Percentiles rank a stretch among this genome's conserved stretches.
Conservation (phyloP, 176 grass and related monocot species). For the Carex pumila region DNA sequence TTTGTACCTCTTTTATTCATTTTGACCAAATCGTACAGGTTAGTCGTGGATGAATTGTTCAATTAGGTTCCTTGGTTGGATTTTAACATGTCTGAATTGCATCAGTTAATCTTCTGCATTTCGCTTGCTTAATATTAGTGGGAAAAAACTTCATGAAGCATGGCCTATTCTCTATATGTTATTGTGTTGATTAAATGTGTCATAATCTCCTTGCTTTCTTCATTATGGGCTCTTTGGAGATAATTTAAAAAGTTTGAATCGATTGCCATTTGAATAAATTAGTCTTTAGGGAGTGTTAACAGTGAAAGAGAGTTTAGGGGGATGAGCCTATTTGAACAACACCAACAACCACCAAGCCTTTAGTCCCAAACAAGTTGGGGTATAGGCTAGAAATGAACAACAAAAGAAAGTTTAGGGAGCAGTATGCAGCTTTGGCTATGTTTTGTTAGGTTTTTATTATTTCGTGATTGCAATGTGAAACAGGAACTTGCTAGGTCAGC, state of each 20-base stretch:
- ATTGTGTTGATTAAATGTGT: not conserved
- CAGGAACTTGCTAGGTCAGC: slow-evolving; percentile 61
- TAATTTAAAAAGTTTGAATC: not conserved
- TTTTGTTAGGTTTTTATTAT: not conserved
- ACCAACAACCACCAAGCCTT: no score
- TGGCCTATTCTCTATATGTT: not conserved
- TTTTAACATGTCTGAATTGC: not conserved
- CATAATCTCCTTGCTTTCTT: not conserved
- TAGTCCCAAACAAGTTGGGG: no score
- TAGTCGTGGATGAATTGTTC: not conserved
- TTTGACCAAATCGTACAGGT: not conserved
- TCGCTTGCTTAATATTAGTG: not conserved
- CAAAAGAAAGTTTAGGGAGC: not conserved
- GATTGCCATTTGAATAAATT: not conserved
- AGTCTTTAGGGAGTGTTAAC: not conserved
- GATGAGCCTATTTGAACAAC: not conserved
- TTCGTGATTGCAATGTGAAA: not conserved
- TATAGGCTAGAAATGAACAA: not conserved
- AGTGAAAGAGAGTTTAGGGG: not conserved
- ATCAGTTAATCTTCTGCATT: not conserved
- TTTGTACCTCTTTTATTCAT: not conserved
- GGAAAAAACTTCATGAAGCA: not conserved
- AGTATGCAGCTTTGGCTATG: not conserved
- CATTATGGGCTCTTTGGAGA: not conserved
- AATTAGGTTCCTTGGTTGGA: not conserved